Evolutionary conservation across 495 filamentous ascomycete species (phyloP).

Genomic region (Penicillium coprophilum): DNA sequence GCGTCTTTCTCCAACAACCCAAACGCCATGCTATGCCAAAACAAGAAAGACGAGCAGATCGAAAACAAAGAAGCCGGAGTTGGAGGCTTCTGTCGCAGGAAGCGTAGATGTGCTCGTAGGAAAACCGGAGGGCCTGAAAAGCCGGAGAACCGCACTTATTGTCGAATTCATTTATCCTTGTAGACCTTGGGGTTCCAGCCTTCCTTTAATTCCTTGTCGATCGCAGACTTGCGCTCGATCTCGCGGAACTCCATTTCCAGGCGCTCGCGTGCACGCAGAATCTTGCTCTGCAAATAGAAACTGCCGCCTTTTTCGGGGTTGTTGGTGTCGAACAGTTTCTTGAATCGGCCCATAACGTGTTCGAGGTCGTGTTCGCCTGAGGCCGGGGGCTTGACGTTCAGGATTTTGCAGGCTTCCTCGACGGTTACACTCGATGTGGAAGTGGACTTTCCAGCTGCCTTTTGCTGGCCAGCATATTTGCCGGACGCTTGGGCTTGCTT

Average conservation of each 20-base stretch:
- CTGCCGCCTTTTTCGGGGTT: constrained; percentile 93
- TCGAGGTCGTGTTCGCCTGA: constrained; percentile 75
- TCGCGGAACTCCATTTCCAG: constrained; percentile 76
- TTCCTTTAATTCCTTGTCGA: constrained; percentile 69
- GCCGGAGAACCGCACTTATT: constrained; percentile 5
- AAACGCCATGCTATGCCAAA: constrained; percentile 55
- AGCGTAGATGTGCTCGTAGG: constrained; percentile 8
- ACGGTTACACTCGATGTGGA: constrained; percentile 75
- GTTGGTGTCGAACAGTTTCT: constrained; percentile 90
- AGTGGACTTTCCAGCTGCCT: constrained; percentile 45
- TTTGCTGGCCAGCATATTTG: constrained; percentile 69
- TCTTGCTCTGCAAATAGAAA: constrained; percentile 97
- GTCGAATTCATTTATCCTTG: constrained; percentile 66
- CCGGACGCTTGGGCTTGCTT: constrained; percentile 85
- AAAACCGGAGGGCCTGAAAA: background rate
- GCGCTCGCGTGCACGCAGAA: constrained; percentile 83
- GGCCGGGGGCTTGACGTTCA: constrained; percentile 89
- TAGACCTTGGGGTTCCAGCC: constrained; percentile 95
- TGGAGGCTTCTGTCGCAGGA: constrained; percentile 9
- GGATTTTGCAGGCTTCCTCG: constrained; percentile 95
- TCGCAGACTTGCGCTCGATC: constrained; percentile 47
- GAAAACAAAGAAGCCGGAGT: constrained; percentile 6
- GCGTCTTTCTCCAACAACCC: constrained; percentile 32
- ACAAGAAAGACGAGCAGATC: constrained; percentile 28
- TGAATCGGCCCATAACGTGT: constrained; percentile 79